Conservation (phyloP, 306 rosid species). For the Inga oerstediana region DNA sequence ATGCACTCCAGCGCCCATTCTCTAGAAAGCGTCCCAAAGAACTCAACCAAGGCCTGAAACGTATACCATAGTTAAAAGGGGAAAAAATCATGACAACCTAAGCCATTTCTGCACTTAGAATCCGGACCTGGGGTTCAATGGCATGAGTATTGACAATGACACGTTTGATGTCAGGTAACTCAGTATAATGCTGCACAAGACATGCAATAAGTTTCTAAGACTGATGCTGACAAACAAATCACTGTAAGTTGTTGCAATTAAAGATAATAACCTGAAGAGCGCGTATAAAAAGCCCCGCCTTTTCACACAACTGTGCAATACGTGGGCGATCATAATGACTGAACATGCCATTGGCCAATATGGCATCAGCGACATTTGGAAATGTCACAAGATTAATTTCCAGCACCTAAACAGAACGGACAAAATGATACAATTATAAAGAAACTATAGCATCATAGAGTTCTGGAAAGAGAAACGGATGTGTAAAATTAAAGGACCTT, state of each 20-base stretch:
- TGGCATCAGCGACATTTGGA: slow-evolving; percentile 97
- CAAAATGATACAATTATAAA: slow-evolving; percentile 16
- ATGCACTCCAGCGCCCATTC: slow-evolving; percentile 99
- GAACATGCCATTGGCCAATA: slow-evolving; percentile 98
- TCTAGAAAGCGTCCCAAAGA: slow-evolving; percentile 89
- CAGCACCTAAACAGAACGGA: slow-evolving; percentile 62
- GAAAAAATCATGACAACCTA: not conserved
- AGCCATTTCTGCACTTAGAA: slow-evolving; percentile 23
- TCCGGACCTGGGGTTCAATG: slow-evolving; percentile 90
- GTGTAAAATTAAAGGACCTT: slow-evolving; percentile 53
- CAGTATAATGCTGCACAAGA: slow-evolving; percentile 71
- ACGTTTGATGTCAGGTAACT: slow-evolving; percentile 89
- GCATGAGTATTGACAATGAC: slow-evolving; percentile 92
- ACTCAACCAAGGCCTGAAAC: slow-evolving; percentile 86
- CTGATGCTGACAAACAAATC: slow-evolving; percentile 14
- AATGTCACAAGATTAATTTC: slow-evolving; percentile 96
- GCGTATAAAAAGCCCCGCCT: slow-evolving; percentile 88
- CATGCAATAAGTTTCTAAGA: slow-evolving; percentile 8
- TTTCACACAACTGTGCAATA: slow-evolving; percentile 88
- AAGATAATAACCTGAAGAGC: slow-evolving; percentile 74
- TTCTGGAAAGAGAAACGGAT: slow-evolving; percentile 3
- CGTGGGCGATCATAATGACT: slow-evolving; percentile 97
- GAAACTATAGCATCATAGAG: not conserved
- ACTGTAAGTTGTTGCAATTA: slow-evolving; percentile 5
- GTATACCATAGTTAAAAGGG: slow-evolving; percentile 32